Evolutionary conservation across 441 rosid genomes (phyloP).

Genomic region (Rhodomyrtus psidioides): DNA sequence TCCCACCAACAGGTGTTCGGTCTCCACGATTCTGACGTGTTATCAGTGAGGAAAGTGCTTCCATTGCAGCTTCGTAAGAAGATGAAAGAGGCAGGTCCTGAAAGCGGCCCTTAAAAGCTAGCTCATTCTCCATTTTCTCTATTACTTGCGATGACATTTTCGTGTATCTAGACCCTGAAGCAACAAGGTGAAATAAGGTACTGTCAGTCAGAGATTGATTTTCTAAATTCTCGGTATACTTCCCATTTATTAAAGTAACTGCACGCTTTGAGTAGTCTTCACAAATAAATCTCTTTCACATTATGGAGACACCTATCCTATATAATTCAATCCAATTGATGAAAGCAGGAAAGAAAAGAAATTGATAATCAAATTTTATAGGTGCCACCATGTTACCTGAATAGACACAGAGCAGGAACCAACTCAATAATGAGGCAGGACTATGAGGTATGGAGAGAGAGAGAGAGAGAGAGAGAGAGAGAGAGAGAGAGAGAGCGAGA

Average conservation of each 20-base stretch:
- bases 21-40: slow-evolving; percentile 57
- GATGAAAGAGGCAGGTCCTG: slow-evolving; percentile 33
- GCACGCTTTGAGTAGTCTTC: not conserved
- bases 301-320: not conserved
- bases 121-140: slow-evolving; percentile 19
- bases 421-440: not conserved
- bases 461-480: not conserved
- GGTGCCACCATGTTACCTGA: not conserved
- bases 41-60: slow-evolving; percentile 75
- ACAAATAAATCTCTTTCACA: not conserved
- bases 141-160: slow-evolving; percentile 27
- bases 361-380: not conserved
- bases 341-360: not conserved
- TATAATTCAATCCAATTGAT: not conserved
- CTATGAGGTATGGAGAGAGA: not conserved
- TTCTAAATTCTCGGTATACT: not conserved
- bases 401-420: not conserved
- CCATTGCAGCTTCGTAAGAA: slow-evolving; percentile 79
- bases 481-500: not conserved
- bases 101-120: slow-evolving; percentile 20
- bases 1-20: slow-evolving; percentile 22
- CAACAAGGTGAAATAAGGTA: slow-evolving; percentile 6
- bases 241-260: not conserved
- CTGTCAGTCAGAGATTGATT: not conserved
- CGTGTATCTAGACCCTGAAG: slow-evolving; percentile 37